Percentiles rank a stretch among this genome's conserved stretches.
These are phyloP conservation scores for Amanita pseudoporphyria DNA, from an alignment of 768 basidiomycete species.

Conservation along the genomic window DNA sequence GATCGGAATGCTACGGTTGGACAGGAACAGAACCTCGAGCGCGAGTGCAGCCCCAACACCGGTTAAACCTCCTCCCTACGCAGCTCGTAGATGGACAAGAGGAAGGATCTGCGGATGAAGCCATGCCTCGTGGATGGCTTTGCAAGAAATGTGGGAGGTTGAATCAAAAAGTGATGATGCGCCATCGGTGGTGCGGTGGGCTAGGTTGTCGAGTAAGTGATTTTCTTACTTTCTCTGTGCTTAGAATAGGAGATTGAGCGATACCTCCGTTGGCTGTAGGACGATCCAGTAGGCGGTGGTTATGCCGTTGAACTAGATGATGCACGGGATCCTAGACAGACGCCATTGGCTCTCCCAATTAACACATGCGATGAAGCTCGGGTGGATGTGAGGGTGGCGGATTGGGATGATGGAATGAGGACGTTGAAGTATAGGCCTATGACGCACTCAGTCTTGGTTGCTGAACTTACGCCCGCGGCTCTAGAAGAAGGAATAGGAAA, in stretches of 20 bases:
- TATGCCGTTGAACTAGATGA: slow-evolving; percentile 1
- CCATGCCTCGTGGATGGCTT: slow-evolving; percentile 6
- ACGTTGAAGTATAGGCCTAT: slow-evolving; percentile 4
- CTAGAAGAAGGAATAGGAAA: background rate
- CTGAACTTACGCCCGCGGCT: background rate
- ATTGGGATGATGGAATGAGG: slow-evolving; percentile 9
- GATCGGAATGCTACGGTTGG: background rate
- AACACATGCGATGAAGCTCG: background rate
- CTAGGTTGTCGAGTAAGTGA: slow-evolving; percentile 1
- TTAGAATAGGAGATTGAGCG: background rate
- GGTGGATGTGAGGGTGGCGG: slow-evolving; percentile 2
- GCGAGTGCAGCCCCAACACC: background rate
- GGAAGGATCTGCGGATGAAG: slow-evolving; percentile 4
- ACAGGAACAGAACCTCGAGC: too few relatives aligned
- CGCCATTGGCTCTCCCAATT: background rate
- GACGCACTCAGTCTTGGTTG: background rate
- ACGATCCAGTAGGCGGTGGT: background rate
- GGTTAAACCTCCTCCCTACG: background rate
- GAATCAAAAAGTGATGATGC: slow-evolving; percentile 7
- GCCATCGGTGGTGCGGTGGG: slow-evolving; percentile 7
- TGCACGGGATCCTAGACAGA: slow-evolving; percentile 2
- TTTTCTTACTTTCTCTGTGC: background rate
- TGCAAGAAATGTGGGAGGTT: slow-evolving; percentile 5
- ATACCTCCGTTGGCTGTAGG: background rate
- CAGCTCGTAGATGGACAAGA: slow-evolving; percentile 6